A percentile compares a stretch with the other conserved stretches of the same genome.
Evolutionary conservation across 805 yeast species (phyloP).

Genomic region (Schizosaccharomyces osmophilus): DNA sequence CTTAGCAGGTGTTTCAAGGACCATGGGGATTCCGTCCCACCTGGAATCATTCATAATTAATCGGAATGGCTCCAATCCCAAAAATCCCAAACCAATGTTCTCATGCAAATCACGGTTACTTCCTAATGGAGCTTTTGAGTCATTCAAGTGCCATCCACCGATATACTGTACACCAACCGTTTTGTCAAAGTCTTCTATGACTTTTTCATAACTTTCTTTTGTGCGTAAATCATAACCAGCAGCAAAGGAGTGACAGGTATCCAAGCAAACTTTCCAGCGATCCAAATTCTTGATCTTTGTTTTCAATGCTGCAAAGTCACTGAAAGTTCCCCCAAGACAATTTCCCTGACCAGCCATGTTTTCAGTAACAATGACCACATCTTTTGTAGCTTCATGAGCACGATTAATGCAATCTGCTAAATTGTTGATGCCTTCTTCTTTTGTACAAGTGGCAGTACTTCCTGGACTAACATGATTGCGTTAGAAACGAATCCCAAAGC

Average conservation of each 20-base stretch:
- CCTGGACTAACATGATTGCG: constrained; percentile 16
- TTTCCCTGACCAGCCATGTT: constrained; percentile 97
- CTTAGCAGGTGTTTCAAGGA: constrained; percentile 57
- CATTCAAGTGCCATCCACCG: constrained; percentile 68
- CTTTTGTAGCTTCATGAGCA: constrained; percentile 47
- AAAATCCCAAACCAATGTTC: constrained; percentile 63
- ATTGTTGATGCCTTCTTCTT: constrained; percentile 33
- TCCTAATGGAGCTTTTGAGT: constrained; percentile 79
- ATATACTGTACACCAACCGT: constrained; percentile 53
- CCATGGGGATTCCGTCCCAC: constrained; percentile 44
- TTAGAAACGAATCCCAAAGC: too few species aligned
- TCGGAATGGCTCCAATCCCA: constrained; percentile 70
- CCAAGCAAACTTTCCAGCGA: constrained; percentile 87
- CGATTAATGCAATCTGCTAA: constrained; percentile 59
- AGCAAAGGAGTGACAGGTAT: constrained; percentile 82
- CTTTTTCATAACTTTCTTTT: constrained; percentile 29
- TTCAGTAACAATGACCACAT: constrained; percentile 73
- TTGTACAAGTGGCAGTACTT: constrained; percentile 18
- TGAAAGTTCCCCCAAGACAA: constrained; percentile 56
- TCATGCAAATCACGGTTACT: constrained; percentile 85
- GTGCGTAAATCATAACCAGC: constrained; percentile 79
- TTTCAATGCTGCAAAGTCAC: constrained; percentile 55
- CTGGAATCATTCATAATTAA: constrained; percentile 43
- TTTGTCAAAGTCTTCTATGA: constrained; percentile 57
- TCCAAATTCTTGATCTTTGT: constrained; percentile 52